Evolutionary conservation across 2,329 filamentous ascomycete genomes (phyloP).

Genomic region (Mycosphaerella sp.): DNA sequence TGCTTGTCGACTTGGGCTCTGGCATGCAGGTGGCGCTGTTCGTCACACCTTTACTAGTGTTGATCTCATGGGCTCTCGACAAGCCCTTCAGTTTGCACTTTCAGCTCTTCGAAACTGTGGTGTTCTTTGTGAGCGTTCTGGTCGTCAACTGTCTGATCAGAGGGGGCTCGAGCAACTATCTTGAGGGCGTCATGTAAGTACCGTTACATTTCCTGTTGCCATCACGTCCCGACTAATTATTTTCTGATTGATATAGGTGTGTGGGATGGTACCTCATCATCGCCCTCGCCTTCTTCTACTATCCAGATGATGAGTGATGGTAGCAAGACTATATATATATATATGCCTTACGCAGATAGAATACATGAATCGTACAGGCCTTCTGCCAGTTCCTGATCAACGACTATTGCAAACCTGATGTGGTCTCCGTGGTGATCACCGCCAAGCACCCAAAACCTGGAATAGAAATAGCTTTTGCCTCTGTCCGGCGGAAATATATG

Average conservation of each 20-base stretch:
- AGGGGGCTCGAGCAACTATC: conserved; percentile 77
- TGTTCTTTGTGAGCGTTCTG: conserved; percentile 73
- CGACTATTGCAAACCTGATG: no score
- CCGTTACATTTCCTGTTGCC: neutral
- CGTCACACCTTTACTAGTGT: conserved; percentile 51
- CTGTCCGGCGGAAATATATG: neutral
- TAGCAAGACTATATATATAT: neutral
- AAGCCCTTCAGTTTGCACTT: conserved; percentile 65
- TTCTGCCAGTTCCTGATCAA: no score
- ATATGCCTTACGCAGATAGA: neutral
- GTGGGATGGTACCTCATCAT: conserved; percentile 53
- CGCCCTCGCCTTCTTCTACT: conserved; percentile 54
- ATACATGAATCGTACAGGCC: neutral
- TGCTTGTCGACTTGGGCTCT: conserved; percentile 50
- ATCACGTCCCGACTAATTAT: neutral
- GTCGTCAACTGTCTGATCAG: conserved; percentile 84
- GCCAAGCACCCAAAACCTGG: neutral
- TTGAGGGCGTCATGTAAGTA: conserved; percentile 61
- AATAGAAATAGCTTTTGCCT: conserved; percentile 7
- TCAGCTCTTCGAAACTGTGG: conserved; percentile 80
- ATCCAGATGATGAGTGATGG: conserved; percentile 37
- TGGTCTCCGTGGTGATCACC: neutral
- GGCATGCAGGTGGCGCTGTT: conserved; percentile 53
- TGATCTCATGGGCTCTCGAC: conserved; percentile 50
- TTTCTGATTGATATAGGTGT: conserved; percentile 21